phyloP scores from a whole-genome alignment of 2,329 filamentous ascomycete genomes.

The Fragosphaeria purpurea region DNA sequence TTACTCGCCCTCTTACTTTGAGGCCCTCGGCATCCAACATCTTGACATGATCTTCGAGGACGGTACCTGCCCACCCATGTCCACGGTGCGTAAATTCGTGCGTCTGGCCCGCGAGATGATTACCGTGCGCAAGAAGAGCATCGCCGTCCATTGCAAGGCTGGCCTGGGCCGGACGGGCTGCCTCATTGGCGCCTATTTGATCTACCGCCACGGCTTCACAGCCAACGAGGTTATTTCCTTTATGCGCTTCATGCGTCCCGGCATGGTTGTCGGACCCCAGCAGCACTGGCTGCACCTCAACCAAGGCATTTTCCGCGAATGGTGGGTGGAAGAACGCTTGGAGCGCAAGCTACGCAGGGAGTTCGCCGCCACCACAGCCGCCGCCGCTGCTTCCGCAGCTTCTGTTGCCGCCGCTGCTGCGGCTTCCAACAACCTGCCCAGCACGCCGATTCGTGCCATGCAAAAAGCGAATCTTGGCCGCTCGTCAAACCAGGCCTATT shows the following conservation, averaged over 20 bases:
- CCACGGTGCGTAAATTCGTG: slow-evolving; percentile 89
- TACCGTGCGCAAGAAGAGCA: slow-evolving; percentile 78
- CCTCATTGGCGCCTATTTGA: slow-evolving; percentile 92
- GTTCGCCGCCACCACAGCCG: slow-evolving; percentile 33
- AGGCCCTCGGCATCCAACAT: slow-evolving; percentile 86
- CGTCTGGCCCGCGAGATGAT: slow-evolving; percentile 92
- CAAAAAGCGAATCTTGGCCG: slow-evolving; percentile 48
- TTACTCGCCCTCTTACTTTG: slow-evolving; percentile 96
- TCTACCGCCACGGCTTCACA: slow-evolving; percentile 94
- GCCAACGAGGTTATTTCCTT: slow-evolving; percentile 96
- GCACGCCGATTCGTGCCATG: slow-evolving; percentile 52
- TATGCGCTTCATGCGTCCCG: slow-evolving; percentile 98
- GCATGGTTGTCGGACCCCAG: slow-evolving; percentile 97
- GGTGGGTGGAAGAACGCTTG: slow-evolving; percentile 88
- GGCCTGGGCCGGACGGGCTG: slow-evolving; percentile 92
- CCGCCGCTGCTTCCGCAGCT: slow-evolving; percentile 28
- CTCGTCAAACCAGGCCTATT: slow-evolving; percentile 41
- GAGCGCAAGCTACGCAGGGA: slow-evolving; percentile 57
- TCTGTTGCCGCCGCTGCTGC: neutral
- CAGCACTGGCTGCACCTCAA: slow-evolving; percentile 99
- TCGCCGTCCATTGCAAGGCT: slow-evolving; percentile 97
- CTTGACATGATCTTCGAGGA: slow-evolving; percentile 99
- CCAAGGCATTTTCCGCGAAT: slow-evolving; percentile 94
- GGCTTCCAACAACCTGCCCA: slow-evolving; percentile 28
- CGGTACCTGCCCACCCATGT: slow-evolving; percentile 83